A percentile compares a stretch with the other conserved stretches of the same genome.
Evolutionary conservation across 208 protist genomes (phyloP).

Genomic region (Acanthamoeba healyi): DNA sequence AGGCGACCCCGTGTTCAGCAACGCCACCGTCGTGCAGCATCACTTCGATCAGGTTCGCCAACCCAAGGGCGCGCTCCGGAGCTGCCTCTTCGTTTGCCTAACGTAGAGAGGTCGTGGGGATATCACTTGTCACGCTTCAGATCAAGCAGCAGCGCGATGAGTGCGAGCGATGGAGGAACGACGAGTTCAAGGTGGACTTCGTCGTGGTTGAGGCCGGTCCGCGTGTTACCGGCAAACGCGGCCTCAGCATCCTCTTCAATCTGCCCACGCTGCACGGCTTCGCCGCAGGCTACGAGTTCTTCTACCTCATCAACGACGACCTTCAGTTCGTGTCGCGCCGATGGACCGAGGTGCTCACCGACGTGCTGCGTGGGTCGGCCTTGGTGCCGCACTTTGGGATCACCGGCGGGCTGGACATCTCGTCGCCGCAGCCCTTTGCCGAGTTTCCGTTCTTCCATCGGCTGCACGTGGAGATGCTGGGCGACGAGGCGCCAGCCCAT

Average conservation of each 20-base stretch:
- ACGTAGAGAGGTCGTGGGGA: no score
- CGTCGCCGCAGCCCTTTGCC: slow-evolving; percentile 15
- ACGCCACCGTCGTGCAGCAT: not conserved
- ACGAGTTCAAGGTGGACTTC: not conserved
- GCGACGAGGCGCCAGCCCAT: slow-evolving; percentile 27
- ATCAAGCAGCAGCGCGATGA: not conserved
- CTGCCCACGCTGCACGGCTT: slow-evolving; percentile 20
- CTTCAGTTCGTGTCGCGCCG: not conserved
- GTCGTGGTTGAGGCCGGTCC: not conserved
- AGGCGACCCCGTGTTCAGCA: not conserved
- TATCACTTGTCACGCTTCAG: no score
- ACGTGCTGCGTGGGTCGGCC: not conserved
- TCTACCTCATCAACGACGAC: slow-evolving; percentile 62
- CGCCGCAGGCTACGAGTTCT: slow-evolving; percentile 38
- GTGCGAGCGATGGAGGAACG: not conserved
- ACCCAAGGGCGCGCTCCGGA: no score
- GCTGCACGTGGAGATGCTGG: slow-evolving; percentile 7
- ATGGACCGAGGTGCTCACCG: slow-evolving; percentile 3
- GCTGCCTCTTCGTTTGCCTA: not conserved
- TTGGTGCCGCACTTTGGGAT: slow-evolving; percentile 12
- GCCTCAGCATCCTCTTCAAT: slow-evolving; percentile 40
- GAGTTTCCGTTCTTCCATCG: slow-evolving; percentile 52
- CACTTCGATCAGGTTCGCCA: not conserved
- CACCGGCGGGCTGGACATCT: slow-evolving; percentile 46
- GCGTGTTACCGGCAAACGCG: slow-evolving; percentile 27